Base-by-base conservation (phyloP, 177 flowering plant species). In the Telopea speciosissima region DNA sequence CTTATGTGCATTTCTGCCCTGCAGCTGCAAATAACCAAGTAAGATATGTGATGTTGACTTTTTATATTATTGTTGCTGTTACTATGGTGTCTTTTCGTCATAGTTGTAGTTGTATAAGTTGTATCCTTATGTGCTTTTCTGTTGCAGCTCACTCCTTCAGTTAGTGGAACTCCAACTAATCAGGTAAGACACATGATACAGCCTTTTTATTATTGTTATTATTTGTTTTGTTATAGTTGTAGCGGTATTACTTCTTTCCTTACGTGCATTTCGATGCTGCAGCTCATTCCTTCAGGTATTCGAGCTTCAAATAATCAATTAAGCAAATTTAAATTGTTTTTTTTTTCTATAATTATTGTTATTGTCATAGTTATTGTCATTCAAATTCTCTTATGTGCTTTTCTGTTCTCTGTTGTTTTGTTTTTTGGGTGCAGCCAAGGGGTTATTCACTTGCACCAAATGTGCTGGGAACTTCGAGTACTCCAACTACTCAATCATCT, bases 351-450 rank as follows among this genome's bases (percentile, higher is more conserved):
- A 5, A 58, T 36, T 36, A 36, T 36, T 5, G 40, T 65, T n/a
- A n/a, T n/a, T n/a, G n/a, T n/a, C 14, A 52, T 52, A 52, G 58
- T 52, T 16, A 14, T 52, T 14, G n/a, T 52, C 17, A 19, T 52
- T 58, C 8, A 19, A 3, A 25, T 54, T 31, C 17, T 14, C 62
- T 71, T 26, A 14, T 74, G 21, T 73, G 71, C 17, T 52, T 66
- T 69, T 71, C 70, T 72, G 40, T 36, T 36, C 40, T 36, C 40
- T 36, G 40, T 36, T n/a, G n/a, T n/a, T n/a, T 36, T 36, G 5
- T 3, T 36, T 36, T 36, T 5, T 36, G 0, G 40, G 40, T 54
- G 65, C 83, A 89, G 93, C 78, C 81, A 42, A 81, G 83, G 88
- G 84, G 80, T 76, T 58, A 78, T 42, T 67, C 77, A 24, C 64